Percentiles rank a stretch among this genome's conserved stretches.
Conservation (phyloP, 306 rosid species). For the Leucaena leucocephala region DNA sequence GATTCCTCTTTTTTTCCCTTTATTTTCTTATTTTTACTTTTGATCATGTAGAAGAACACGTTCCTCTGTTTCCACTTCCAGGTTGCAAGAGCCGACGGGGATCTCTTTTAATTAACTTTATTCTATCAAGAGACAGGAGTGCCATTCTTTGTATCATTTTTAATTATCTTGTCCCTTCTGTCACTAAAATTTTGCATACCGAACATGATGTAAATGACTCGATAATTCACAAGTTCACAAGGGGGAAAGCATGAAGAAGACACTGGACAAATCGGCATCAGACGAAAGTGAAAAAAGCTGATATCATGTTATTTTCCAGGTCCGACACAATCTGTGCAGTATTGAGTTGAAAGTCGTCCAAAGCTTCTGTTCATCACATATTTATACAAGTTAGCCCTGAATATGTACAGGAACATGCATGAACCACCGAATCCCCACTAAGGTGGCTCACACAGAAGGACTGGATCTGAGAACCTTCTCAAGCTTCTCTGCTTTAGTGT, state of each 20-base stretch:
- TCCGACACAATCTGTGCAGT: constrained; percentile 11
- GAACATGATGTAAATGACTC: background rate
- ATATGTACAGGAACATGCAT: constrained; percentile 44
- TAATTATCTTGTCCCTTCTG: too few relatives aligned
- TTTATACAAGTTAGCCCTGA: constrained; percentile 39
- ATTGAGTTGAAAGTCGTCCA: constrained; percentile 2
- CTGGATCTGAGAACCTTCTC: constrained; percentile 91
- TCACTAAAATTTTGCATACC: too few relatives aligned
- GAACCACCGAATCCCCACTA: background rate
- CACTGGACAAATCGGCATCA: background rate
- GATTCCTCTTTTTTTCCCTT: too few relatives aligned
- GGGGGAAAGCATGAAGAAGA: background rate
- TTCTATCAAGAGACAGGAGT: too few relatives aligned
- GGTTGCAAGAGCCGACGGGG: too few relatives aligned
- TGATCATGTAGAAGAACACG: too few relatives aligned
- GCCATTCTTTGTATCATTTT: too few relatives aligned
- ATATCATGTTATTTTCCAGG: background rate
- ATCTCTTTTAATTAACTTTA: too few relatives aligned
- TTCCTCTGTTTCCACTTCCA: too few relatives aligned
- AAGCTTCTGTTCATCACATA: constrained; percentile 26
- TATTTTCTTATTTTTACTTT: too few relatives aligned
- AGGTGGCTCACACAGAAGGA: constrained; percentile 64
- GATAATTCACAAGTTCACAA: background rate
- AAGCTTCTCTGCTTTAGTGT: constrained; percentile 88
- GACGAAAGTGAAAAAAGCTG: background rate